A percentile compares a stretch with the other conserved stretches of the same genome.
Conservation (phyloP, 306 rosid species). For the Fragaria ananassa region DNA sequence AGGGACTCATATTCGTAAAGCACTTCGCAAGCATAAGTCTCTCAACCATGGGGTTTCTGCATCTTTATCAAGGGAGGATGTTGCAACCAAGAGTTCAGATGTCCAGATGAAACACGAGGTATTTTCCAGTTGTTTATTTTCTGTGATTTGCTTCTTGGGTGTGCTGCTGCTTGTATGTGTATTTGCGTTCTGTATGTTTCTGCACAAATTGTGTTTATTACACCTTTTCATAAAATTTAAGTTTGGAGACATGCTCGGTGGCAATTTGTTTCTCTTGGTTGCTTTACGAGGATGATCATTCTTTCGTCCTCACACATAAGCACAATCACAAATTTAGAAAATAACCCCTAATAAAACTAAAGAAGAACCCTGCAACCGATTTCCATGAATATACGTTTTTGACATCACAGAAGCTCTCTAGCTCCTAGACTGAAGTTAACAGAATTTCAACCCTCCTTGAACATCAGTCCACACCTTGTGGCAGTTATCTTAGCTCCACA, state of each 20-base stretch:
- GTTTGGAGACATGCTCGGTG: neutral
- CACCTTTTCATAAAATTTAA: neutral
- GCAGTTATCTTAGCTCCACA: neutral
- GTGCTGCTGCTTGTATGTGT: constrained; percentile 1
- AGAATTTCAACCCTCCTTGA: neutral
- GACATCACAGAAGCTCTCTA: neutral
- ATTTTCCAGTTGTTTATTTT: constrained; percentile 16
- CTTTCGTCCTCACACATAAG: neutral
- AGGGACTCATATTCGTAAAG: constrained; percentile 42
- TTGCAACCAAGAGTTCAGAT: constrained; percentile 50
- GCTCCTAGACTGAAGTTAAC: neutral
- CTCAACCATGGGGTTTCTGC: constrained; percentile 43
- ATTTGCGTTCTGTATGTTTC: neutral
- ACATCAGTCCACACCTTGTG: neutral
- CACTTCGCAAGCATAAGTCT: constrained; percentile 61
- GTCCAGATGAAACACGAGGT: constrained; percentile 70
- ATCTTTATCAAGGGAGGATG: constrained; percentile 45
- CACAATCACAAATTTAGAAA: neutral
- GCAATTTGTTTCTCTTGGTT: neutral
- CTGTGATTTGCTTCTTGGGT: neutral
- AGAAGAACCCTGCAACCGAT: neutral
- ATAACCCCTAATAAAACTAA: neutral
- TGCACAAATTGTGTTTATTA: neutral
- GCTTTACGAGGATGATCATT: neutral
- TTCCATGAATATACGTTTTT: neutral